These are phyloP conservation scores for Kluyveromyces lactis DNA, from an alignment of 805 yeast species.

Conservation along the genomic window DNA sequence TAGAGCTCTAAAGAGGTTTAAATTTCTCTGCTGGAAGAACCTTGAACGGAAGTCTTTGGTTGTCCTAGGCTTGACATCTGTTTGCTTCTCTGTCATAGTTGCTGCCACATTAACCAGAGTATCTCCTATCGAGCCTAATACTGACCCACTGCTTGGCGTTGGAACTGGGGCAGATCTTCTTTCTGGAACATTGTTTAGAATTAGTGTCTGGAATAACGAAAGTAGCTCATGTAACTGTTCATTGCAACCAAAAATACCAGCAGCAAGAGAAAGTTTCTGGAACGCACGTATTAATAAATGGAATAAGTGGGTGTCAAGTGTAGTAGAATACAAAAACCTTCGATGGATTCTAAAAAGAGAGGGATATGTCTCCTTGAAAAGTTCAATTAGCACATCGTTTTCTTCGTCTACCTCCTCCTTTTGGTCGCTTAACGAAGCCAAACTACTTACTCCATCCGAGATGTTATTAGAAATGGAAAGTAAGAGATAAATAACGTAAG, in stretches of 20 bases:
- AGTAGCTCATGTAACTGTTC: slow-evolving; percentile 52
- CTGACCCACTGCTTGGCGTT: slow-evolving; percentile 5
- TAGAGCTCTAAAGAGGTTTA: slow-evolving; percentile 70
- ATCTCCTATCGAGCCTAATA: slow-evolving; percentile 19
- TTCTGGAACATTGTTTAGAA: slow-evolving; percentile 36
- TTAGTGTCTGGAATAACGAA: slow-evolving; percentile 36
- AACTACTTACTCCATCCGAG: slow-evolving; percentile 61
- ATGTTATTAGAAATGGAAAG: slow-evolving; percentile 43
- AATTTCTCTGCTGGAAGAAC: slow-evolving; percentile 54
- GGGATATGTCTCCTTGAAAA: slow-evolving; percentile 32
- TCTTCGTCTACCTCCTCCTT: slow-evolving; percentile 10
- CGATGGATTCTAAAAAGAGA: slow-evolving; percentile 38
- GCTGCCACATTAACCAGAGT: slow-evolving; percentile 11
- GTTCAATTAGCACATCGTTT: slow-evolving; percentile 8
- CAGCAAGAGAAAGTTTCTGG: slow-evolving; percentile 74
- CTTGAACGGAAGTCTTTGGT: slow-evolving; percentile 29
- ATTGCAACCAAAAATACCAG: slow-evolving; percentile 61
- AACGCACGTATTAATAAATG: slow-evolving; percentile 60
- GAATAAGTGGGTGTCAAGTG: slow-evolving; percentile 64
- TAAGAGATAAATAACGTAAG: slow-evolving; percentile 54
- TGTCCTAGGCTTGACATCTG: neutral
- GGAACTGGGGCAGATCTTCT: slow-evolving; percentile 47
- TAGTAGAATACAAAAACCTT: slow-evolving; percentile 47
- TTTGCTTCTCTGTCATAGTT: neutral
- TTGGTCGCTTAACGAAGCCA: slow-evolving; percentile 36